phyloP scores from a whole-genome alignment of 2,329 filamentous ascomycete genomes.

The Penicillium corylophilum region DNA sequence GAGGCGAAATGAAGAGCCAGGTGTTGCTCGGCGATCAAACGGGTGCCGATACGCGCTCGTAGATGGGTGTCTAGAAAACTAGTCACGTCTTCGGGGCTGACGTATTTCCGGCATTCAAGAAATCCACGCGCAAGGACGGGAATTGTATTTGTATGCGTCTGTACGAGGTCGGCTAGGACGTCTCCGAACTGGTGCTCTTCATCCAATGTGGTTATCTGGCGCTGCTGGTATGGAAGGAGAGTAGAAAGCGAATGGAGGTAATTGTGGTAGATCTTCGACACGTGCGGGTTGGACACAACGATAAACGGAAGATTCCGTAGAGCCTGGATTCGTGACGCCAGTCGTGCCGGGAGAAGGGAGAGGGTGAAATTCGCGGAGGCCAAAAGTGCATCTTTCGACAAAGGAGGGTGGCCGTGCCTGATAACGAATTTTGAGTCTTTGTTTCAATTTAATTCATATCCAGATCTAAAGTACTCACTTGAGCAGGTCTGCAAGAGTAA shows the following conservation, averaged over 20 bases:
- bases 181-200: slow-evolving; percentile 91
- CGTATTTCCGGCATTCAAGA: slow-evolving; percentile 88
- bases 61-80: slow-evolving; percentile 91
- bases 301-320: slow-evolving; percentile 94
- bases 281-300: slow-evolving; percentile 95
- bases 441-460: not conserved
- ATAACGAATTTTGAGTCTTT: not conserved
- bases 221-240: slow-evolving; percentile 77
- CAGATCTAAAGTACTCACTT: slow-evolving; percentile 58
- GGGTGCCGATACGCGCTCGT: slow-evolving; percentile 87
- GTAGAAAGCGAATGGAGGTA: slow-evolving; percentile 92
- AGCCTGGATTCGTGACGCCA: slow-evolving; percentile 91
- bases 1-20: slow-evolving; percentile 79
- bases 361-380: slow-evolving; percentile 95
- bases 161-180: slow-evolving; percentile 90
- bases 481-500: slow-evolving; percentile 85
- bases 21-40: slow-evolving; percentile 94
- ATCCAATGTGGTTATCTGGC: slow-evolving; percentile 70
- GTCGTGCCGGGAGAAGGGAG: slow-evolving; percentile 82
- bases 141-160: slow-evolving; percentile 92
- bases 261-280: slow-evolving; percentile 91
- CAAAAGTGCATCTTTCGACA: slow-evolving; percentile 76
- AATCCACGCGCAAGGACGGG: slow-evolving; percentile 89
- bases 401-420: slow-evolving; percentile 76
- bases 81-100: slow-evolving; percentile 78